Percentiles rank a stretch among this genome's conserved stretches.
Evolutionary conservation across 768 basidiomycete genomes (phyloP).

Genomic region (Gelatoporia subvermispora): DNA sequence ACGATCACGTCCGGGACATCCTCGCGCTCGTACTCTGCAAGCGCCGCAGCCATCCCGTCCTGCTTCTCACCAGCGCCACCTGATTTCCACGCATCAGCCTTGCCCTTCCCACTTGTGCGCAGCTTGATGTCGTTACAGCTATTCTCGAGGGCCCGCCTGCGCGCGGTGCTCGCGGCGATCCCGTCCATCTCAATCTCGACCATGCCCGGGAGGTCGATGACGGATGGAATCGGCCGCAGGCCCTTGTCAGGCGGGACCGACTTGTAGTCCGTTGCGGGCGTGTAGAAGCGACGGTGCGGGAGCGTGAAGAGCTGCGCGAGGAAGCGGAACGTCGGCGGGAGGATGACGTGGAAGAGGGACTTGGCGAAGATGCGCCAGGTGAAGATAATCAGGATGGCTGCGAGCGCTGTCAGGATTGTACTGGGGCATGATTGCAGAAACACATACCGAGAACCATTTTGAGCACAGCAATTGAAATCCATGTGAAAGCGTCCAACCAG

Average conservation of each 20-base stretch:
- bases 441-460: conserved; percentile 40
- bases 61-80: not conserved
- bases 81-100: conserved; percentile 1
- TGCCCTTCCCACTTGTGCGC: conserved; percentile 8
- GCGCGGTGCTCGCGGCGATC: conserved; percentile 18
- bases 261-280: conserved; percentile 85
- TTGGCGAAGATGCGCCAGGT: conserved; percentile 88
- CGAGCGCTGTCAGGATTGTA: not conserved
- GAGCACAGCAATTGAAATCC: conserved; percentile 32
- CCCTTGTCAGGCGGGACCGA: conserved; percentile 56
- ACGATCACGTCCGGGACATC: conserved; percentile 26
- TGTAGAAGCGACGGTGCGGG: conserved; percentile 85
- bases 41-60: conserved; percentile 5
- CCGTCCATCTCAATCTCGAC: conserved; percentile 22
- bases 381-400: conserved; percentile 78
- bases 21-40: not conserved
- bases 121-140: conserved; percentile 8
- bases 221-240: conserved; percentile 74
- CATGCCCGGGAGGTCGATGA: conserved; percentile 68
- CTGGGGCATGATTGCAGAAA: not conserved
- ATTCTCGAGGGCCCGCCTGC: conserved; percentile 1
- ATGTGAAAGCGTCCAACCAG: conserved; percentile 28
- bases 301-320: conserved; percentile 63
- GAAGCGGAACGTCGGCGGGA: conserved; percentile 83
- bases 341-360: conserved; percentile 59